A percentile compares a stretch with the other conserved stretches of the same genome.
Evolutionary conservation across 495 filamentous ascomycete species (phyloP).

Genomic region (Trichoderma orchidacearum): DNA sequence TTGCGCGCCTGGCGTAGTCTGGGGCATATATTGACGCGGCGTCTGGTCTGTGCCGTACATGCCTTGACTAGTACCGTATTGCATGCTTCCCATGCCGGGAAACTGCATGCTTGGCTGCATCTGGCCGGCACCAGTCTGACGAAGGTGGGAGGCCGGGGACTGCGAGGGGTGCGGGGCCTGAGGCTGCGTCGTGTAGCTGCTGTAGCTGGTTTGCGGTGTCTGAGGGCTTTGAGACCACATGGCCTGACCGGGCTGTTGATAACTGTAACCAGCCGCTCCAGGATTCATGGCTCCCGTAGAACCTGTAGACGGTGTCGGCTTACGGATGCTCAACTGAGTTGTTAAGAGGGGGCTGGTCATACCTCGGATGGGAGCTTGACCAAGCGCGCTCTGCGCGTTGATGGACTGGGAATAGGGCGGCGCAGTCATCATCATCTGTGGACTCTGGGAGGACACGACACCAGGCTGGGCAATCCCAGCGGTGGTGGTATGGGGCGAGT

Average conservation of each 20-base stretch:
- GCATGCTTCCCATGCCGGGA: constrained; percentile 44
- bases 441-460: constrained; percentile 34
- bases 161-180: constrained; percentile 45
- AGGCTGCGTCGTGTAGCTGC: constrained; percentile 34
- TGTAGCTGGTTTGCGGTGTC: constrained; percentile 30
- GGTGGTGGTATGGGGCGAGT: constrained; percentile 33
- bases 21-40: constrained; percentile 48
- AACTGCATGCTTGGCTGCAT: constrained; percentile 48
- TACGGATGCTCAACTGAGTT: constrained; percentile 28
- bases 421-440: constrained; percentile 44
- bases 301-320: constrained; percentile 20
- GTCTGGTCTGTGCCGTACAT: constrained; percentile 46
- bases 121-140: constrained; percentile 46
- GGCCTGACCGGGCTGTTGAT: constrained; percentile 32
- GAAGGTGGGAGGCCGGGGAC: constrained; percentile 46
- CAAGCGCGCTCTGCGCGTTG: constrained; percentile 35
- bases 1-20: constrained; percentile 21
- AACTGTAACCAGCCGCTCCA: constrained; percentile 30
- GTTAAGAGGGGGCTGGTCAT: constrained; percentile 27
- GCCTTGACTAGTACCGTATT: constrained; percentile 38
- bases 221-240: constrained; percentile 44
- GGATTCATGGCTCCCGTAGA: constrained; percentile 21
- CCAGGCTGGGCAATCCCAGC: constrained; percentile 22
- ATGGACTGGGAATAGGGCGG: constrained; percentile 37
- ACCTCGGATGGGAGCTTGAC: constrained; percentile 36